Conservation (phyloP, 768 basidiomycete genomes). For the Suillus spraguei region DNA sequence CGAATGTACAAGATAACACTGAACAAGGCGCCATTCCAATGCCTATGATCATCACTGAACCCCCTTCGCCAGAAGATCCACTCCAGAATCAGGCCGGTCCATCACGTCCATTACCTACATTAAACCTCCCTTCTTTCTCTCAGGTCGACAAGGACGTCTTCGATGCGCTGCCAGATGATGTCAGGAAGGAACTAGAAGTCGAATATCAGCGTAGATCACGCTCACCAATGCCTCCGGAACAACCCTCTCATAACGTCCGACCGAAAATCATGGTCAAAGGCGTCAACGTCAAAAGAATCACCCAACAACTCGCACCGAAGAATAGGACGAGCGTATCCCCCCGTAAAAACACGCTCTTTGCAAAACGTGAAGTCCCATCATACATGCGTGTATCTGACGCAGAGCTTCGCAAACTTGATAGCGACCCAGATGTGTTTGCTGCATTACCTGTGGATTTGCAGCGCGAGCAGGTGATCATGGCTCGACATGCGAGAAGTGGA, state of each 20-base stretch:
- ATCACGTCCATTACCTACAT: slow-evolving; percentile 16
- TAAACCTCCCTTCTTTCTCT: slow-evolving; percentile 69
- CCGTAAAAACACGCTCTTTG: slow-evolving; percentile 39
- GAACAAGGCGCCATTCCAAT: slow-evolving; percentile 7
- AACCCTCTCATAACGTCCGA: slow-evolving; percentile 7
- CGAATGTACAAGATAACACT: background rate
- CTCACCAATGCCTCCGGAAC: slow-evolving; percentile 42
- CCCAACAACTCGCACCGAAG: slow-evolving; percentile 63
- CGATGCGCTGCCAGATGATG: slow-evolving; percentile 67
- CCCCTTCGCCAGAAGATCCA: slow-evolving; percentile 37
- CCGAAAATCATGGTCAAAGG: slow-evolving; percentile 33
- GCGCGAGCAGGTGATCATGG: slow-evolving; percentile 70
- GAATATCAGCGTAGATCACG: slow-evolving; percentile 66
- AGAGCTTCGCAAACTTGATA: slow-evolving; percentile 63
- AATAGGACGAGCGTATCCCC: slow-evolving; percentile 44
- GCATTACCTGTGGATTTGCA: slow-evolving; percentile 67
- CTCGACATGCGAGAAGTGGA: slow-evolving; percentile 50
- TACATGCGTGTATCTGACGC: slow-evolving; percentile 49
- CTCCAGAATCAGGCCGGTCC: slow-evolving; percentile 5
- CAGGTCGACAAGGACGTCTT: slow-evolving; percentile 76
- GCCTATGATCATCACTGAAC: slow-evolving; percentile 32
- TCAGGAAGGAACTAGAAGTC: slow-evolving; percentile 66
- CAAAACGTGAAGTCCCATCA: slow-evolving; percentile 37
- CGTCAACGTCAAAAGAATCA: slow-evolving; percentile 57
- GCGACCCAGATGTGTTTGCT: slow-evolving; percentile 75